phyloP scores from a whole-genome alignment of 2,329 filamentous ascomycete genomes.

The Aspergillus sp. region DNA sequence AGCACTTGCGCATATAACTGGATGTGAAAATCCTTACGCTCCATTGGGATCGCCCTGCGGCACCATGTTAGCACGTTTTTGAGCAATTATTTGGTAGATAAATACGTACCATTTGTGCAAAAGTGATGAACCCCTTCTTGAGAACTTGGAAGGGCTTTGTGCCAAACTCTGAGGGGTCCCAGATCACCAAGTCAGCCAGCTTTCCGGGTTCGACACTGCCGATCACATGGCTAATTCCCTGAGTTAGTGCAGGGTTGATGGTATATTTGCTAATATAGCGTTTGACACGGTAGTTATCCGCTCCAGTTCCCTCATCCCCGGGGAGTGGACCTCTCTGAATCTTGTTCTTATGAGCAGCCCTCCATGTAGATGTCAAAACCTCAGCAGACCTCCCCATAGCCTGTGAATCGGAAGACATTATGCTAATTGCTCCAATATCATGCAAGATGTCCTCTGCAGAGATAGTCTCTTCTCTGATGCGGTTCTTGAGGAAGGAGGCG shows the following conservation, averaged over 20 bases:
- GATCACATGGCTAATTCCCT: conserved; percentile 84
- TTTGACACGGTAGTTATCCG: conserved; percentile 87
- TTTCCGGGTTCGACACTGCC: conserved; percentile 88
- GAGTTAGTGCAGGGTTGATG: conserved; percentile 86
- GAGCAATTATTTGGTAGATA: background rate
- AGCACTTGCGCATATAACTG: background rate
- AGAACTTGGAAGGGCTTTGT: conserved; percentile 78
- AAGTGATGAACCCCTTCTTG: conserved; percentile 84
- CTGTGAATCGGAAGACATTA: too few relatives aligned
- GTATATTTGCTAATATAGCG: conserved; percentile 95
- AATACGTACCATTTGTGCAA: conserved; percentile 71
- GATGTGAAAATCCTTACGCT: background rate
- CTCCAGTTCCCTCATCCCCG: too few relatives aligned
- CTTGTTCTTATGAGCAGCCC: too few relatives aligned
- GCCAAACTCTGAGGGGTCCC: conserved; percentile 82
- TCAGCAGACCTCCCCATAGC: too few relatives aligned
- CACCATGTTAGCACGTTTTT: background rate
- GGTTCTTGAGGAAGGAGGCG: too few relatives aligned
- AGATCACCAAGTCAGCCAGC: conserved; percentile 83
- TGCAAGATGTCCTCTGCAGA: too few relatives aligned
- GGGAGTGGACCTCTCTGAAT: too few relatives aligned
- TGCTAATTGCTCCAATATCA: too few relatives aligned
- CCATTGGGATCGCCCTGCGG: conserved; percentile 63
- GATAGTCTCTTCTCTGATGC: too few relatives aligned
- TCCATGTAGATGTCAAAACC: too few relatives aligned